Evolutionary conservation across 2,329 filamentous ascomycete genomes (phyloP).

Genomic region (Lachnellula hyalina): DNA sequence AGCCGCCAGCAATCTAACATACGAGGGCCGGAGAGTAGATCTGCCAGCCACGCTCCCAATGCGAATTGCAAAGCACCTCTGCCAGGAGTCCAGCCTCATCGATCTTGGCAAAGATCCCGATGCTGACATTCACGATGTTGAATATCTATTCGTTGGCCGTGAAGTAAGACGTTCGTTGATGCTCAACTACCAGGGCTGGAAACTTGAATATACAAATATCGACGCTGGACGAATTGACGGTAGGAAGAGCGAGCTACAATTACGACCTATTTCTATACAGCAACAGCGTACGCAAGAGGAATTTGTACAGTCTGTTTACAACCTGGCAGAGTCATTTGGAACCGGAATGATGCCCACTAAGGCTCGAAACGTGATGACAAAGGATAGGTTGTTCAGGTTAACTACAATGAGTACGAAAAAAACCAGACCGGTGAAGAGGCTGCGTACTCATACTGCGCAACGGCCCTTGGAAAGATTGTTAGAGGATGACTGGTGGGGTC

Average conservation of each 20-base stretch:
- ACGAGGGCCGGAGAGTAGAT: slow-evolving; percentile 15
- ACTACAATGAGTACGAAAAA: too few relatives aligned
- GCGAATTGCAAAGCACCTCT: slow-evolving; percentile 25
- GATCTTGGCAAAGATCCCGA: slow-evolving; percentile 5
- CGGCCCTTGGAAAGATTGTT: not conserved
- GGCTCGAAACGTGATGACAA: not conserved
- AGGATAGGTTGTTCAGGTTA: not conserved
- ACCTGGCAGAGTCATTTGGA: slow-evolving; percentile 5
- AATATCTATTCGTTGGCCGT: slow-evolving; percentile 30
- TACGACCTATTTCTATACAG: slow-evolving; percentile 14
- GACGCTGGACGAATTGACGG: slow-evolving; percentile 30
- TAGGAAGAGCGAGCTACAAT: slow-evolving; percentile 22
- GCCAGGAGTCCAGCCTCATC: slow-evolving; percentile 8
- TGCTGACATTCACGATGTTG: slow-evolving; percentile 16
- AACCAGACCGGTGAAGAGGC: not conserved
- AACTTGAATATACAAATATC: slow-evolving; percentile 24
- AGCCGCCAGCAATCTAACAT: slow-evolving; percentile 15
- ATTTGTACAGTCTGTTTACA: slow-evolving; percentile 15
- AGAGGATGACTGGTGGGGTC: not conserved
- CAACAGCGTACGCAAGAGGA: slow-evolving; percentile 8
- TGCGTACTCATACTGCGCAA: not conserved
- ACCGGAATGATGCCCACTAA: not conserved
- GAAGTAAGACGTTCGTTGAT: slow-evolving; percentile 23
- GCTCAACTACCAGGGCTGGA: slow-evolving; percentile 22
- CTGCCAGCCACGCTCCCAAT: slow-evolving; percentile 24